Evolutionary conservation across 2,329 filamentous ascomycete species (phyloP), one percentile per base, ranked within the genome.

Genomic region (Peltaster fructicola): DNA sequence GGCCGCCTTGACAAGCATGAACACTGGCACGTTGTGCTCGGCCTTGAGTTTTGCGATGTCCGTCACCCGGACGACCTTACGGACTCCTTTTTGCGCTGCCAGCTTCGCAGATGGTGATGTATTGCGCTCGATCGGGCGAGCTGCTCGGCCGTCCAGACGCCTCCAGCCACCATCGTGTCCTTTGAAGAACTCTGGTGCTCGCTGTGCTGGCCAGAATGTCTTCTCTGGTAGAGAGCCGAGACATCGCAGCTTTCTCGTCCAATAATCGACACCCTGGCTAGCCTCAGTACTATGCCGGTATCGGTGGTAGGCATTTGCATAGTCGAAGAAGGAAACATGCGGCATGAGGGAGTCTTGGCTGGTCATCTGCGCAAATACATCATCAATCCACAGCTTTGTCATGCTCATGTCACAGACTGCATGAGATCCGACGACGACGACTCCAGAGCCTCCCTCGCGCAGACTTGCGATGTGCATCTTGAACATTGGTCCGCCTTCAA

Each of bases 1-100:
- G 14, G 44, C 44, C 2, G 43, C 36, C 28, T 48, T 48, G 26
- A 47, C 41, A 13, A 47, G 34, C 38, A 48, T 47, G 34, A 45
- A 44, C 14, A 44, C 37, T 3, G 43, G 41, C 8, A 46, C 37
- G 20, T 38, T 35, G 32, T 47, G 38, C 22, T 41, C 36, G 13
- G 37, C 31, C 25, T 45, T 46, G n/a, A 47, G 37, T n/a, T 30
- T 34, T 7, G 35, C 21, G 24, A 45, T 34, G 24, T 45, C 36
- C 8, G 38, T 26, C 9, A 43, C 32, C 23, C 34, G 34, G 14
- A 43, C 41, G 29, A 38, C 35, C n/a, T 35, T 24, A 8, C 40
- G 34, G 7, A 45, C 30, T 15, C 44, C 43, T 20, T 39, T 39
- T 24, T 45, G 43, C 3, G 41, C 40, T 14, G 30, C 29, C 11